Evolutionary conservation across 352 stramenopile genomes (phyloP), one percentile per base, ranked within the genome.

Genomic region (Elongisporangium undulatum): DNA sequence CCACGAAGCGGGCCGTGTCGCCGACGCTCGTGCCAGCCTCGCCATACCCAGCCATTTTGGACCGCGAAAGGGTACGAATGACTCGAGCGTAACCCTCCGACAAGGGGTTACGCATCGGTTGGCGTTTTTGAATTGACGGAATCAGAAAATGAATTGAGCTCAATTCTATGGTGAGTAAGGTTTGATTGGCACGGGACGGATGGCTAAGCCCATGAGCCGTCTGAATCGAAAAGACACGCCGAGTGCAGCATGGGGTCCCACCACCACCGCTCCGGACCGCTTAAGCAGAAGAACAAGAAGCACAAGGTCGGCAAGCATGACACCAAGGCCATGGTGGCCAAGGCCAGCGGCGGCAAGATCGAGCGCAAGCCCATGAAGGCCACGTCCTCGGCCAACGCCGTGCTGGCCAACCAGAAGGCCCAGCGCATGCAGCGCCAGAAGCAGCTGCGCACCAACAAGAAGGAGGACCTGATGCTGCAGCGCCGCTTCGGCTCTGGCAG

Each of bases 281-380:
- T 97, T 22, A 96, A 96, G 74, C 90, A 97, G 75, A 79, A 76
- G 48, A 97, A 97, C 76, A 95, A 95, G 72, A 94, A 96, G 76
- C 90, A 97, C 77, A 97, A 97, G 74, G 81, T 68, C 17, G 86
- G 86, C 0, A 77, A 77, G 21, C 84, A 95, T 79, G 87, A 85
- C 49, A 83, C 85, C 66, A 97, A 97, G 79, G 85, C 78, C 45
- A 58, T 81, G 67, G 61, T 91, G 51, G 64, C 74, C 58, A 87
- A 88, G 61, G 74, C 78, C 45, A 74, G 68, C 9, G 85, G 85
- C 58, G 85, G 85, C 56, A 95, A 93, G 63, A 71, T 95, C 48
- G 83, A 95, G 57, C 67, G 69, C 41, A 72, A 75, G 10, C 34
- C 34, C 34, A 45, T 45, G 34, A 70, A 69, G 21, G 58, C 53